A percentile compares a stretch with the other conserved stretches of the same genome.
Evolutionary conservation across 495 filamentous ascomycete genomes (phyloP).

Genomic region (Glonium stellatum): DNA sequence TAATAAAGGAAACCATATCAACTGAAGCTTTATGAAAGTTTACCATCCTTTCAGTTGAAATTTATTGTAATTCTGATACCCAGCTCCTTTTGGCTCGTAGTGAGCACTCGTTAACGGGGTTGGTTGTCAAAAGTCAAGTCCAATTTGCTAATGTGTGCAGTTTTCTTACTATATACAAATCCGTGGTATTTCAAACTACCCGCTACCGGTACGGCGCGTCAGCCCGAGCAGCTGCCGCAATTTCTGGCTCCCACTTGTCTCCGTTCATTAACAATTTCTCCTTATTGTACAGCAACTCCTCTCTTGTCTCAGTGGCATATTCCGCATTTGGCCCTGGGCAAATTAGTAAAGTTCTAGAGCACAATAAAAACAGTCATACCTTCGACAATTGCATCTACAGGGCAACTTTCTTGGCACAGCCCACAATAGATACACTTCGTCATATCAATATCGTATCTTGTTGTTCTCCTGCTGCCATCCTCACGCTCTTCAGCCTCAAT

Average conservation of each 20-base stretch:
- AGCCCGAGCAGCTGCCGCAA: constrained; percentile 83
- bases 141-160: neutral
- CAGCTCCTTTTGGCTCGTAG: no score
- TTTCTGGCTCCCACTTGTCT: constrained; percentile 97
- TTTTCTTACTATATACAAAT: constrained; percentile 21
- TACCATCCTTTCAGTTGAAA: no score
- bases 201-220: constrained; percentile 42
- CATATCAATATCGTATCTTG: constrained; percentile 99
- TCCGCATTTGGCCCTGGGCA: constrained; percentile 77
- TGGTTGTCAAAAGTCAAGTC: constrained; percentile 45
- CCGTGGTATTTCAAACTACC: neutral
- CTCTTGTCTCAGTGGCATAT: constrained; percentile 94
- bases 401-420: constrained; percentile 98
- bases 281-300: constrained; percentile 98
- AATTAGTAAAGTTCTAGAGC: constrained; percentile 24
- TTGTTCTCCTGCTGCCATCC: constrained; percentile 89
- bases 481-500: constrained; percentile 98
- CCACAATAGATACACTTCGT: constrained; percentile 99
- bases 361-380: constrained; percentile 10
- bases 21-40: no score
- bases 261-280: constrained; percentile 86
- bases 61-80: no score
- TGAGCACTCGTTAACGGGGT: no score
- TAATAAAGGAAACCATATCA: no score
- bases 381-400: constrained; percentile 89